Conservation (phyloP, 2,329 filamentous ascomycete species). For the Sporothrix brasiliensis region DNA sequence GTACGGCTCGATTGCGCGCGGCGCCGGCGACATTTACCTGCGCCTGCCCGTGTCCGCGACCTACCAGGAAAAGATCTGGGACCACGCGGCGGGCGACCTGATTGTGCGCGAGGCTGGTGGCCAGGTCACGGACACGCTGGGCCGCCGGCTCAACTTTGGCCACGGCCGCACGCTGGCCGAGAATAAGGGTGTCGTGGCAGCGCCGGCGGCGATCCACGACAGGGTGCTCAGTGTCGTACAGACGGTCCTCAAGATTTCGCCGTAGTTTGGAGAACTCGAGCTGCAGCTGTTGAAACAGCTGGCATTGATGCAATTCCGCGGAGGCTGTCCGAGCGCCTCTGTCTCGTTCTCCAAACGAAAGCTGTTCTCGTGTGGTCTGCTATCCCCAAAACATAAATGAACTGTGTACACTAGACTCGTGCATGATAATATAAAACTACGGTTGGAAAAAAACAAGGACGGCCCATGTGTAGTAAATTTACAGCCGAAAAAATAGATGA, state of each 20-base stretch:
- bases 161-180: slow-evolving; percentile 80
- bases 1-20: slow-evolving; percentile 91
- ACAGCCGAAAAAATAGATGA: slow-evolving; percentile 31
- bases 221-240: slow-evolving; percentile 81
- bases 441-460: not conserved
- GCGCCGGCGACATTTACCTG: slow-evolving; percentile 92
- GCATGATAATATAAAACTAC: not conserved
- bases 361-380: not conserved
- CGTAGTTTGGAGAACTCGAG: not conserved
- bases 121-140: slow-evolving; percentile 84
- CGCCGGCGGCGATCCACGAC: slow-evolving; percentile 73
- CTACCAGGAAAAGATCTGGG: slow-evolving; percentile 99
- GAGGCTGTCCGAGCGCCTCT: not conserved
- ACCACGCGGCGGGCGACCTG: slow-evolving; percentile 92
- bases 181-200: slow-evolving; percentile 94
- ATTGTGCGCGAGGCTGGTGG: slow-evolving; percentile 95
- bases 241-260: slow-evolving; percentile 62
- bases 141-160: slow-evolving; percentile 83
- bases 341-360: not conserved
- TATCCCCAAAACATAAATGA: not conserved
- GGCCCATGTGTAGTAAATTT: slow-evolving; percentile 21
- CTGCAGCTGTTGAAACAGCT: not conserved
- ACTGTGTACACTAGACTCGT: too few relatives aligned
- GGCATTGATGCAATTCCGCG: not conserved
- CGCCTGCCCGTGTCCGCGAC: slow-evolving; percentile 76